Conservation (phyloP, 2,329 filamentous ascomycete species). For the Didymella sp. region DNA sequence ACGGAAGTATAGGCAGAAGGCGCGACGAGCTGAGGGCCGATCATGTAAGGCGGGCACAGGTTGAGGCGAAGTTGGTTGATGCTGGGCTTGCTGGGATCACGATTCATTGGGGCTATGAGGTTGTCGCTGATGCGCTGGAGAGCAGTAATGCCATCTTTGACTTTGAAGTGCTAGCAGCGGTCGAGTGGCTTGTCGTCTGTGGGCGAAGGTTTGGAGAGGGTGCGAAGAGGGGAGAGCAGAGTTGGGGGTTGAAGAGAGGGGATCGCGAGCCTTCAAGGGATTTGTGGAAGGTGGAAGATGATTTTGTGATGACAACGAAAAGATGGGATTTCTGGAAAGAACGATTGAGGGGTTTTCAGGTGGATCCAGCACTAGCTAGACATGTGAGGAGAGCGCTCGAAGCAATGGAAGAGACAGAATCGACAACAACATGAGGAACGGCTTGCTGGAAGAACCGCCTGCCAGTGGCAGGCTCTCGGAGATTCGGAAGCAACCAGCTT, state of each 20-base stretch:
- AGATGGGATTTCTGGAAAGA: conserved; percentile 1
- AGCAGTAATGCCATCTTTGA: conserved; percentile 6
- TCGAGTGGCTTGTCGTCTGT: conserved; percentile 1
- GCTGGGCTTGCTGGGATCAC: conserved; percentile 8
- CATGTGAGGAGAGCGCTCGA: not conserved
- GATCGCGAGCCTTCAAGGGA: not conserved
- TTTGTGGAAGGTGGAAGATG: not conserved
- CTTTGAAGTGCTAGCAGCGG: conserved; percentile 15
- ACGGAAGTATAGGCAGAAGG: not conserved
- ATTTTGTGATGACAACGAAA: not conserved
- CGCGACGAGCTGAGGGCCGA: not conserved
- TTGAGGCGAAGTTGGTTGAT: conserved; percentile 9
- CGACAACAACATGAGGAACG: not conserved
- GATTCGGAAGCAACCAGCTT: too few species aligned
- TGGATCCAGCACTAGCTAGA: not conserved
- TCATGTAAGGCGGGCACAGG: conserved; percentile 7
- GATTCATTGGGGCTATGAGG: conserved; percentile 17
- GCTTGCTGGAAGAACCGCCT: not conserved
- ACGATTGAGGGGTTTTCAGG: not conserved
- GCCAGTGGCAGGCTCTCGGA: too few species aligned
- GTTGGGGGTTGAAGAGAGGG: not conserved
- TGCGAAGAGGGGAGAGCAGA: not conserved
- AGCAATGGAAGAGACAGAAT: not conserved
- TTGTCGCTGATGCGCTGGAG: conserved; percentile 14
- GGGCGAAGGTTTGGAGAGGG: not conserved